phyloP scores from a whole-genome alignment of 169 alveolate species.

The Plasmodium falciparum region DNA sequence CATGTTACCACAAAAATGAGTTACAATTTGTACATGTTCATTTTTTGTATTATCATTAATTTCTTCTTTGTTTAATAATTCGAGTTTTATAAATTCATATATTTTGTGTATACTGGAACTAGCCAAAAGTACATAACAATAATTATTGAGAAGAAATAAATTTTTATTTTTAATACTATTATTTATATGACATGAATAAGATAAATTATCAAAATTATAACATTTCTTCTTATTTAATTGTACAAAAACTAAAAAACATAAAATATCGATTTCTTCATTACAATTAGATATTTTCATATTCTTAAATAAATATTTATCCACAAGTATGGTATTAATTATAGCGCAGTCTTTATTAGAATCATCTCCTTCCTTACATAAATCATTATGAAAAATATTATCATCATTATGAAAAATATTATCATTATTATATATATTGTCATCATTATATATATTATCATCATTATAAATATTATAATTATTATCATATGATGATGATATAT shows the following conservation, averaged over 20 bases:
- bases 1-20: slow-evolving; percentile 75
- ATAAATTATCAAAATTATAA: slow-evolving; percentile 61
- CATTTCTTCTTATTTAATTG: slow-evolving; percentile 68
- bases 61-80: slow-evolving; percentile 13
- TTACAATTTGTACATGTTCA: slow-evolving; percentile 49
- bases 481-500: slow-evolving; percentile 27
- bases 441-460: too few species aligned
- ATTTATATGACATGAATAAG: slow-evolving; percentile 69
- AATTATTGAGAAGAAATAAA: slow-evolving; percentile 29
- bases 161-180: slow-evolving; percentile 20
- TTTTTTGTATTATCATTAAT: slow-evolving; percentile 51
- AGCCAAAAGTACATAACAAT: slow-evolving; percentile 72
- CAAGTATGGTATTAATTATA: slow-evolving; percentile 49
- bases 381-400: too few species aligned
- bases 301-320: slow-evolving; percentile 32
- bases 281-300: slow-evolving; percentile 49
- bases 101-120: slow-evolving; percentile 31
- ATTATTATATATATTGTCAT: too few species aligned
- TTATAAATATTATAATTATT: slow-evolving; percentile 14
- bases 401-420: too few species aligned
- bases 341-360: slow-evolving; percentile 27
- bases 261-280: slow-evolving; percentile 7
- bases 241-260: slow-evolving; percentile 72
- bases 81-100: slow-evolving; percentile 37
- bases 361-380: slow-evolving; percentile 6